These are phyloP conservation scores for Suillus lakei DNA, from an alignment of 768 basidiomycete species.

Conservation along the genomic window DNA sequence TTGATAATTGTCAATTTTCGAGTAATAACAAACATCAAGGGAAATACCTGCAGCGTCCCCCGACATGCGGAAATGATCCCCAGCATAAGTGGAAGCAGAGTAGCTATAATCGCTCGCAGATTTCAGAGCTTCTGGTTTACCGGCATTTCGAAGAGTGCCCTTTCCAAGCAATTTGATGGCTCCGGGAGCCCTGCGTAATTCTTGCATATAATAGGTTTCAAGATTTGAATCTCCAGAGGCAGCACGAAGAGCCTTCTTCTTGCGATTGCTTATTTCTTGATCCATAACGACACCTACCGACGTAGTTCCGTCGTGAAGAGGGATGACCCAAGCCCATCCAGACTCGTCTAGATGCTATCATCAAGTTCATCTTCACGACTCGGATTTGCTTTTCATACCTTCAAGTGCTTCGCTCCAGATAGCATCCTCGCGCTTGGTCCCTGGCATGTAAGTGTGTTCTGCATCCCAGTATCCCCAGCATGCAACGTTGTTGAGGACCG, in stretches of 20 bases:
- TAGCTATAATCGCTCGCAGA: conserved; percentile 57
- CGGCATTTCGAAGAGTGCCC: conserved; percentile 14
- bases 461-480: conserved; percentile 43
- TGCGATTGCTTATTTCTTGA: too few relatives aligned
- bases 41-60: too few relatives aligned
- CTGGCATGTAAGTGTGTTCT: too few relatives aligned
- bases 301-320: conserved; percentile 49
- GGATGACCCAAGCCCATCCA: conserved; percentile 64
- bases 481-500: conserved; percentile 37
- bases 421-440: conserved; percentile 38
- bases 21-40: too few relatives aligned
- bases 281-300: too few relatives aligned
- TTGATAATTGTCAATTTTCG: conserved; percentile 14
- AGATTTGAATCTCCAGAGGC: too few relatives aligned
- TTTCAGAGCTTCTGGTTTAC: conserved; percentile 14
- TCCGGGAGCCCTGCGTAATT: conserved; percentile 6
- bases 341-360: conserved; percentile 47
- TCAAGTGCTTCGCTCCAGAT: conserved; percentile 41
- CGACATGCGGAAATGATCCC: too few relatives aligned
- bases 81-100: conserved; percentile 57
- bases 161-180: background rate
- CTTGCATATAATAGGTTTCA: too few relatives aligned
- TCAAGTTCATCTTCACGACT: background rate
- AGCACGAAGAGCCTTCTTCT: too few relatives aligned
- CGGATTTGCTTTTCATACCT: conserved; percentile 15